Evolutionary conservation across 2,329 filamentous ascomycete genomes (phyloP), one percentile per base, ranked within the genome.

Genomic region (Metarhizium humberi): DNA sequence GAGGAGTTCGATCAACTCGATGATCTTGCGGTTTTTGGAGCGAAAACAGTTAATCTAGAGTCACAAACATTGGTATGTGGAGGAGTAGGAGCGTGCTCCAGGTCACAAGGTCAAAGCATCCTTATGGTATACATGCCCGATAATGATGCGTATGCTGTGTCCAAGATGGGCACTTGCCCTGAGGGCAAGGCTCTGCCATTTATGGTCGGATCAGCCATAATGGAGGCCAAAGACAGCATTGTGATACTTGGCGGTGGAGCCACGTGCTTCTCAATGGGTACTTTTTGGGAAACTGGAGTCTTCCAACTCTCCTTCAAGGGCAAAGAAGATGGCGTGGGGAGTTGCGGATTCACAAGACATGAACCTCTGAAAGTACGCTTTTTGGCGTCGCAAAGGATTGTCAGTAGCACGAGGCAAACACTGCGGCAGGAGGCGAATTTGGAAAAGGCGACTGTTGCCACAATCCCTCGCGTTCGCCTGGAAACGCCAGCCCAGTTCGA

Each of bases 251-350:
- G 90, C 1, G 92, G 92, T 16, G 92, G 90, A 42, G 90, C 88
- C 16, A 89, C 90, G 0, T 95, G 90, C 67, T 95, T 95, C 73
- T 91, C 89, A 0, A 95, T 95, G 78, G 91, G 91, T 1, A 88
- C 88, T 6, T 91, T 82, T 64, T 95, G 89, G 88, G 92, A 91
- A 52, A 76, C 77, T 36, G 82, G 82, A 1, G 73, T 78, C 13
- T 86, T 75, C 52, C 67, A 71, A 2, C 62, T 84, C 25, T 52
- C 25, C 5, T 51, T 57, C 30, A 13, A 36, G 42, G 47, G 50
- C 50, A 46, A 10, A 34, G 45, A 36, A 5, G 32, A 3, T 8
- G 16, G 40, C 34, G 36, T 46, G 38, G 34, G 6, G 7, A 42
- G 14, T 48, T 30, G 20, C 6, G 14, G 16, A 42, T 20, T 30